These are phyloP conservation scores for Wallacemonas sp. DNA, from an alignment of 208 protist species.

Conservation along the genomic window DNA sequence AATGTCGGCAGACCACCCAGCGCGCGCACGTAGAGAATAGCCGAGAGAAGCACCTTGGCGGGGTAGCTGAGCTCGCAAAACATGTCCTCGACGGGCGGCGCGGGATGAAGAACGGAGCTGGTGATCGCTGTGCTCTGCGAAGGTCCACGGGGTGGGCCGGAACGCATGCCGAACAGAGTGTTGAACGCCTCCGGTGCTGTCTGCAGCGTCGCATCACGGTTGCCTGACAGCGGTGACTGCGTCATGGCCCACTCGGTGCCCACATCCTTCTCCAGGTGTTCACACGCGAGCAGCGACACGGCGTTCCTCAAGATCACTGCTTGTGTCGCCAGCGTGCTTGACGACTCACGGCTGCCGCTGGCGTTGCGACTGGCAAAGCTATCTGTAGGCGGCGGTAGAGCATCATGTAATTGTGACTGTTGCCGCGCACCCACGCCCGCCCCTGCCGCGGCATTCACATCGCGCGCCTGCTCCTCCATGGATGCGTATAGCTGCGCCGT, in stretches of 20 bases:
- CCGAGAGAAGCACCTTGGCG: constrained; percentile 66
- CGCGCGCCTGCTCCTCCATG: constrained; percentile 2
- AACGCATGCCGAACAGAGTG: neutral
- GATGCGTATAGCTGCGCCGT: constrained; percentile 4
- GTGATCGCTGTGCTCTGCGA: neutral
- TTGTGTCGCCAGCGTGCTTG: constrained; percentile 29
- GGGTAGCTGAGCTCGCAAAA: constrained; percentile 58
- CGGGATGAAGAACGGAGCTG: constrained; percentile 24
- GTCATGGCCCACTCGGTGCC: constrained; percentile 2
- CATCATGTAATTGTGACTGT: neutral
- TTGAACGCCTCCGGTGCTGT: neutral
- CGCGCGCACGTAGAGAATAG: constrained; percentile 71
- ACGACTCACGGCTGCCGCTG: neutral
- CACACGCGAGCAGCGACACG: constrained; percentile 37
- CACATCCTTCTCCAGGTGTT: constrained; percentile 42
- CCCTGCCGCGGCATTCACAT: neutral
- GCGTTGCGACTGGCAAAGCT: neutral
- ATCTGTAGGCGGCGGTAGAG: neutral
- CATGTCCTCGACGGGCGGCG: constrained; percentile 23
- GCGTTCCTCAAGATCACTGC: constrained; percentile 52
- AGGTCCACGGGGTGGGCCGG: neutral
- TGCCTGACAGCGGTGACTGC: no score
- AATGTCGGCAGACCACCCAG: constrained; percentile 81
- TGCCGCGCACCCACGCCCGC: neutral
- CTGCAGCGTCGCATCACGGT: neutral